Percentiles rank a stretch among this genome's conserved stretches.
Evolutionary conservation across 2,329 filamentous ascomycete genomes (phyloP).

Genomic region (Penicillium corylophilum): DNA sequence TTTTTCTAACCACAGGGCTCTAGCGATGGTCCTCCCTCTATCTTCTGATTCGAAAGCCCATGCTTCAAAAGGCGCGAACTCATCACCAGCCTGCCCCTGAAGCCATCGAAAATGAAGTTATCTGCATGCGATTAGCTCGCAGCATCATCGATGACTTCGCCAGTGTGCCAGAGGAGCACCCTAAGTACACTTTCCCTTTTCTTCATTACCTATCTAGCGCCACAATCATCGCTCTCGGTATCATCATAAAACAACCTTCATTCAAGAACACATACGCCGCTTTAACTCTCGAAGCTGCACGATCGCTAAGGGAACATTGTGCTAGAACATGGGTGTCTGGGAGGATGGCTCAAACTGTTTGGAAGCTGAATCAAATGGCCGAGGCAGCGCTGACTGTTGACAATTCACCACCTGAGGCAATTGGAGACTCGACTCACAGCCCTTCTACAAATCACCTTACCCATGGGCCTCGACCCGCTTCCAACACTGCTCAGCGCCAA

Average conservation of each 20-base stretch:
- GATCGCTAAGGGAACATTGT: slow-evolving; percentile 18
- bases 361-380: slow-evolving; percentile 19
- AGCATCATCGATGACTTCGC: slow-evolving; percentile 19
- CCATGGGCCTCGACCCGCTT: too few species aligned
- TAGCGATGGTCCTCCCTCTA: slow-evolving; percentile 22
- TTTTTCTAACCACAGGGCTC: not conserved
- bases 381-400: slow-evolving; percentile 1
- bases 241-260: slow-evolving; percentile 19
- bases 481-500: not conserved
- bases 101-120: slow-evolving; percentile 18
- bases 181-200: slow-evolving; percentile 24
- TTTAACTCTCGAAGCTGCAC: slow-evolving; percentile 13
- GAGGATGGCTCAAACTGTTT: slow-evolving; percentile 17
- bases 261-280: slow-evolving; percentile 15
- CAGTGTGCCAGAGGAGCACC: slow-evolving; percentile 19
- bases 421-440: not conserved
- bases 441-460: not conserved
- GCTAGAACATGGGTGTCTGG: slow-evolving; percentile 25
- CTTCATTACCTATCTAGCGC: slow-evolving; percentile 21
- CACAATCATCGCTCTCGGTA: slow-evolving; percentile 19
- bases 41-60: slow-evolving; percentile 21
- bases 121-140: slow-evolving; percentile 20
- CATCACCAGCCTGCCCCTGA: slow-evolving; percentile 4
- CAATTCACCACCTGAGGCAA: not conserved
- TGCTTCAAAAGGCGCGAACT: slow-evolving; percentile 7